Evolutionary conservation across 148 eudicot genomes (phyloP).

Genomic region (Diospyros lotus): DNA sequence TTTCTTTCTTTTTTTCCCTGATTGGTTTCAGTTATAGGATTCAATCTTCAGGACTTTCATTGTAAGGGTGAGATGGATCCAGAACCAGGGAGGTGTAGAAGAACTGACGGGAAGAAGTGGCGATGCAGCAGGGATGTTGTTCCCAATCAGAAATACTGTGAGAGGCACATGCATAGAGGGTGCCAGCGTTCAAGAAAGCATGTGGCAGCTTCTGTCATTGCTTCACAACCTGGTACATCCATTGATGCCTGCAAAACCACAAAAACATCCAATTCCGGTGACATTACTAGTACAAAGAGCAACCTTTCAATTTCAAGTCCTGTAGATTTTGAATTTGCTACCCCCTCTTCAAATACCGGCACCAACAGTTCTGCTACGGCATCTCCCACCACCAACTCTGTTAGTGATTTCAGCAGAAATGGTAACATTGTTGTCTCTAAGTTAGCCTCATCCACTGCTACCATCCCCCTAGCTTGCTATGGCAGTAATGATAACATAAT

Average conservation of each 20-base stretch:
- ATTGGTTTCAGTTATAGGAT: conserved; percentile 22
- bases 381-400: background rate
- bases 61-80: conserved; percentile 21
- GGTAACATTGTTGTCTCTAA: too few relatives aligned
- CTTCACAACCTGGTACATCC: conserved; percentile 6
- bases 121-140: conserved; percentile 23
- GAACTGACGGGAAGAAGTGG: conserved; percentile 38
- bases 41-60: conserved; percentile 9
- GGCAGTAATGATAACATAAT: background rate
- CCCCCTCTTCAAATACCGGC: conserved; percentile 10
- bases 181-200: conserved; percentile 78
- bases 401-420: background rate
- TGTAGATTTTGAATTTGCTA: conserved; percentile 6
- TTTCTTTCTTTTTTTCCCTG: background rate
- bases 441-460: too few relatives aligned
- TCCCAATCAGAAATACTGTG: conserved; percentile 24
- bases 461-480: too few relatives aligned
- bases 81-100: conserved; percentile 32
- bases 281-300: background rate
- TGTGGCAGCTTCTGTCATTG: conserved; percentile 44
- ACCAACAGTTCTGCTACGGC: background rate
- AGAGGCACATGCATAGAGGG: conserved; percentile 26
- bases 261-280: background rate
- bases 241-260: background rate
- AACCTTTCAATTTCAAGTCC: background rate